Conservation (phyloP, 306 rosid genomes). For the Parietaria judaica region DNA sequence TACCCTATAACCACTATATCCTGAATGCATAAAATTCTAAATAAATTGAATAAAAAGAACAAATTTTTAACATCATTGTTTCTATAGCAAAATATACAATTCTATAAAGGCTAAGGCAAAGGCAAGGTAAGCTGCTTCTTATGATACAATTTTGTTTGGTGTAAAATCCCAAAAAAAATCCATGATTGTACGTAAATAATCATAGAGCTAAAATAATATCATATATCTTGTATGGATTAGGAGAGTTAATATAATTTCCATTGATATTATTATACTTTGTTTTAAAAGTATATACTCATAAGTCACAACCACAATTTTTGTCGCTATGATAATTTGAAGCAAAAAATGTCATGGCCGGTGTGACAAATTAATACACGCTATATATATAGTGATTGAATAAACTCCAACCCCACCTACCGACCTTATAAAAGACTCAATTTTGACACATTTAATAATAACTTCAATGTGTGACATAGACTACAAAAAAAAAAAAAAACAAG, state of each 20-base stretch:
- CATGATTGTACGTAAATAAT: too few relatives aligned
- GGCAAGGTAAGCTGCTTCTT: too few relatives aligned
- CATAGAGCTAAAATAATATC: too few relatives aligned
- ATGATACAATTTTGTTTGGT: too few relatives aligned
- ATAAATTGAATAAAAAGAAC: background rate
- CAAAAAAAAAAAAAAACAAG: background rate
- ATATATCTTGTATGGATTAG: too few relatives aligned
- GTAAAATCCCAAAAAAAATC: too few relatives aligned
- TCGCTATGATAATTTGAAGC: background rate
- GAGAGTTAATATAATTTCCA: too few relatives aligned
- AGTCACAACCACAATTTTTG: background rate
- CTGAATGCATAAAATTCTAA: background rate
- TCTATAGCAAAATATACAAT: background rate
- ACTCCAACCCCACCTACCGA: slow-evolving; percentile 9
- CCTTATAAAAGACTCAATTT: slow-evolving; percentile 4
- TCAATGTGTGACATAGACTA: background rate
- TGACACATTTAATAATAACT: slow-evolving; percentile 2
- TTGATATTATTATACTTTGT: too few relatives aligned
- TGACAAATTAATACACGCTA: too few relatives aligned
- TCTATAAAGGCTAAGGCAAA: background rate
- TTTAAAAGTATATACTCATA: too few relatives aligned
- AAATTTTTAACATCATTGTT: too few relatives aligned
- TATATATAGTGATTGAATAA: background rate
- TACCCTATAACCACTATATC: background rate
- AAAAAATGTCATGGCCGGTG: background rate